phyloP scores from a whole-genome alignment of 2,329 filamentous ascomycete genomes.

The Microcyclosporella mali region DNA sequence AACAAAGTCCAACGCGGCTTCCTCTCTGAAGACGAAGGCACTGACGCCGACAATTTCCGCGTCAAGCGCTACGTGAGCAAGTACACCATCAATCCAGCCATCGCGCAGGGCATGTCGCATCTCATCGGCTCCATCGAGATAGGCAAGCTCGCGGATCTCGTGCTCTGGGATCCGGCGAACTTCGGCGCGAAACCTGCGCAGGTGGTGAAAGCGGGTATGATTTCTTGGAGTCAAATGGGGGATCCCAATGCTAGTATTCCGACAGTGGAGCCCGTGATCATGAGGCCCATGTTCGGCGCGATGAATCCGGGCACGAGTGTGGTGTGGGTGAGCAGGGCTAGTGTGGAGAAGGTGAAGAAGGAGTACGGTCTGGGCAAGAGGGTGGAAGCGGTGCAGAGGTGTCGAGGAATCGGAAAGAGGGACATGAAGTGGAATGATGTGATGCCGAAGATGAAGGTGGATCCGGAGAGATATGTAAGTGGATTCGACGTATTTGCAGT shows the following conservation, averaged over 20 bases:
- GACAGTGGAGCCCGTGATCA: constrained; percentile 76
- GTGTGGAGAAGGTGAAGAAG: constrained; percentile 60
- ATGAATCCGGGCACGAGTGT: constrained; percentile 58
- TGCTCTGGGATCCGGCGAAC: constrained; percentile 76
- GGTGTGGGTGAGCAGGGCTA: constrained; percentile 73
- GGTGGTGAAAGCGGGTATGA: constrained; percentile 83
- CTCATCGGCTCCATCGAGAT: constrained; percentile 80
- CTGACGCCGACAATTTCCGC: constrained; percentile 79
- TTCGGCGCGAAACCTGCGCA: constrained; percentile 81
- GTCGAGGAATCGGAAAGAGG: constrained; percentile 67
- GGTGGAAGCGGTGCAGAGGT: constrained; percentile 71
- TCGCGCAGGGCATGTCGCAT: constrained; percentile 85
- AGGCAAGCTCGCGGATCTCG: constrained; percentile 83
- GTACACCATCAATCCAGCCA: constrained; percentile 90
- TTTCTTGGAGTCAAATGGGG: constrained; percentile 73
- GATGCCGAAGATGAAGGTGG: constrained; percentile 82
- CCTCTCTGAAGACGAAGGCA: constrained; percentile 70
- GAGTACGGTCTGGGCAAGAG: constrained; percentile 74
- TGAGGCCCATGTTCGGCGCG: constrained; percentile 79
- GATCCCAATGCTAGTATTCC: constrained; percentile 62
- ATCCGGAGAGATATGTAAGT: constrained; percentile 76
- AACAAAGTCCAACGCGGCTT: constrained; percentile 80
- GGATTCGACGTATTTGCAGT: not conserved
- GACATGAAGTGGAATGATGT: constrained; percentile 87
- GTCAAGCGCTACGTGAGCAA: constrained; percentile 92